Evolutionary conservation across 768 basidiomycete species (phyloP).

Genomic region (Sarcodon aspratus): DNA sequence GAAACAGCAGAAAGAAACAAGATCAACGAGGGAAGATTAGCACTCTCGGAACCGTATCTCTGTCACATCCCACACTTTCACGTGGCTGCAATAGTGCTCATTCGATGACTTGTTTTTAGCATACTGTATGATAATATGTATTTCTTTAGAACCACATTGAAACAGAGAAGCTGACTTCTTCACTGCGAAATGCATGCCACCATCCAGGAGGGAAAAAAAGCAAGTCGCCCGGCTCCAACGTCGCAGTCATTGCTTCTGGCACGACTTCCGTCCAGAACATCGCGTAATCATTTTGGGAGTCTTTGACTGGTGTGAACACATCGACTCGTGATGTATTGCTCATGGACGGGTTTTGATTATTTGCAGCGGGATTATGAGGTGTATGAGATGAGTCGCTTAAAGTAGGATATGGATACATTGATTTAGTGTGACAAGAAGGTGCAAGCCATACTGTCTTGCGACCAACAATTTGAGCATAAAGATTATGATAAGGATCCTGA

Average conservation of each 20-base stretch:
- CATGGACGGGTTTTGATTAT: slow-evolving; percentile 35
- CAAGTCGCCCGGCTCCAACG: slow-evolving; percentile 73
- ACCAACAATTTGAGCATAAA: slow-evolving; percentile 85
- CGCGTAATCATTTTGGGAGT: slow-evolving; percentile 23
- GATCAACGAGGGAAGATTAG: not conserved
- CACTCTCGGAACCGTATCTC: too few species aligned
- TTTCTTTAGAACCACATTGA: slow-evolving; percentile 80
- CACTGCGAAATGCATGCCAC: slow-evolving; percentile 91
- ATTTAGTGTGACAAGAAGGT: slow-evolving; percentile 42
- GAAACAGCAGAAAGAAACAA: not conserved
- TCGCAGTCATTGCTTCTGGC: slow-evolving; percentile 46
- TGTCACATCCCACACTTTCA: too few species aligned
- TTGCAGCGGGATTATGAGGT: slow-evolving; percentile 26
- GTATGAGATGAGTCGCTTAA: slow-evolving; percentile 1
- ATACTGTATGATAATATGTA: not conserved
- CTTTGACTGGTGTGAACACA: slow-evolving; percentile 38
- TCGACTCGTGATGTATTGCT: slow-evolving; percentile 79
- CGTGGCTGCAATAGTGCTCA: not conserved
- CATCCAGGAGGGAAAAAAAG: slow-evolving; percentile 86
- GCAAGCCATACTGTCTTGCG: slow-evolving; percentile 89
- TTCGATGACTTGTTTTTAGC: too few species aligned
- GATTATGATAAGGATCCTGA: slow-evolving; percentile 91
- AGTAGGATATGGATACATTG: slow-evolving; percentile 47
- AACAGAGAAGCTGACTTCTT: slow-evolving; percentile 73
- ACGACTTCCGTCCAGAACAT: slow-evolving; percentile 47